phyloP scores from a whole-genome alignment of 129 eudicot genomes.

The Cynara cardunculus region DNA sequence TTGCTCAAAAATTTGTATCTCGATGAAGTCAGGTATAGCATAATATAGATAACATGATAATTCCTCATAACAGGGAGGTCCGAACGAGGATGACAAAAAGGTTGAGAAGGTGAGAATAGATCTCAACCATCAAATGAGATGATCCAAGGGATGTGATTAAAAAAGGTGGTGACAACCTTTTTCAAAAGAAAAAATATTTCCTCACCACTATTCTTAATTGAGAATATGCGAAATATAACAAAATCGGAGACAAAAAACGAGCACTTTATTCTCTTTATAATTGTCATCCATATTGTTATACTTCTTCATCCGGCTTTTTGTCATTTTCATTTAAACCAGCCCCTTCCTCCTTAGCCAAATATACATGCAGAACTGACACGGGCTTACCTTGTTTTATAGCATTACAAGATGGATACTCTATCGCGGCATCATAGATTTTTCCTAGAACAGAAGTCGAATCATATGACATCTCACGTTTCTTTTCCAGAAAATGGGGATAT shows the following conservation, averaged over 20 bases:
- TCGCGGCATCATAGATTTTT: constrained; percentile 38
- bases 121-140: constrained; percentile 4
- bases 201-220: neutral
- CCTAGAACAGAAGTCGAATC: constrained; percentile 66
- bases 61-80: no score
- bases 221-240: neutral
- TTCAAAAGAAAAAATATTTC: neutral
- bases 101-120: constrained; percentile 2
- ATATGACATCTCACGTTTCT: neutral
- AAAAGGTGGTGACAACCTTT: neutral
- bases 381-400: constrained; percentile 35
- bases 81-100: neutral
- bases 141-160: neutral
- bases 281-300: neutral
- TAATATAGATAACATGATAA: no score
- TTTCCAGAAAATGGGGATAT: constrained; percentile 67
- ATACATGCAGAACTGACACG: neutral
- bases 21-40: no score
- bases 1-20: no score
- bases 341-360: no score
- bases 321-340: no score
- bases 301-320: neutral
- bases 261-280: neutral
- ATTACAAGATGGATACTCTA: constrained; percentile 13
- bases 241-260: neutral